Conservation (phyloP, 164 flowering plant species). For the Umbilicus rupestris region DNA sequence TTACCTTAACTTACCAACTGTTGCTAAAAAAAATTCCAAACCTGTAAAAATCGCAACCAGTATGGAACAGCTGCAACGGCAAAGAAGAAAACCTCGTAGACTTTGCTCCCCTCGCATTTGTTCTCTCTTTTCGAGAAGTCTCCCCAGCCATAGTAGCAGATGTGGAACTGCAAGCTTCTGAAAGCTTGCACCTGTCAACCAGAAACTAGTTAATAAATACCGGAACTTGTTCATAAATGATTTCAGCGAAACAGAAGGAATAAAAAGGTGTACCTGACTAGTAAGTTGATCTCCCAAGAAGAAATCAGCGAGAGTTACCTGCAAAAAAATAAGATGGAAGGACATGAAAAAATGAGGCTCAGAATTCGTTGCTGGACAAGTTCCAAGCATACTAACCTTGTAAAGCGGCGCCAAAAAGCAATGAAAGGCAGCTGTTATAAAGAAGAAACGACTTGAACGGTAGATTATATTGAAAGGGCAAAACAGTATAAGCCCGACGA, state of each 20-base stretch:
- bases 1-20: no score
- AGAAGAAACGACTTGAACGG: conserved; percentile 60
- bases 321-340: background rate
- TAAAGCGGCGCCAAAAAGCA: conserved; percentile 60
- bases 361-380: background rate
- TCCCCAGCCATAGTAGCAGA: conserved; percentile 48
- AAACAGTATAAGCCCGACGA: conserved; percentile 23
- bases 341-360: background rate
- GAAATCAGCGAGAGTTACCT: conserved; percentile 42
- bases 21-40: conserved; percentile 5
- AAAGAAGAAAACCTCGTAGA: conserved; percentile 24
- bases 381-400: conserved; percentile 29
- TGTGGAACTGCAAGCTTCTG: conserved; percentile 33
- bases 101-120: conserved; percentile 19
- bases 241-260: background rate
- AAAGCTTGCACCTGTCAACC: conserved; percentile 36
- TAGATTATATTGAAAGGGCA: conserved; percentile 59
- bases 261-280: conserved; percentile 36
- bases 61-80: conserved; percentile 34
- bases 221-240: no score
- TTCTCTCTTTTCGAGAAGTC: conserved; percentile 28
- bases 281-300: conserved; percentile 63
- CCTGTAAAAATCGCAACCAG: conserved; percentile 37
- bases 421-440: conserved; percentile 31
- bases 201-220: background rate